Evolutionary conservation across 805 yeast genomes (phyloP).

Genomic region (Cyberlindnera euphorbiiphila): DNA sequence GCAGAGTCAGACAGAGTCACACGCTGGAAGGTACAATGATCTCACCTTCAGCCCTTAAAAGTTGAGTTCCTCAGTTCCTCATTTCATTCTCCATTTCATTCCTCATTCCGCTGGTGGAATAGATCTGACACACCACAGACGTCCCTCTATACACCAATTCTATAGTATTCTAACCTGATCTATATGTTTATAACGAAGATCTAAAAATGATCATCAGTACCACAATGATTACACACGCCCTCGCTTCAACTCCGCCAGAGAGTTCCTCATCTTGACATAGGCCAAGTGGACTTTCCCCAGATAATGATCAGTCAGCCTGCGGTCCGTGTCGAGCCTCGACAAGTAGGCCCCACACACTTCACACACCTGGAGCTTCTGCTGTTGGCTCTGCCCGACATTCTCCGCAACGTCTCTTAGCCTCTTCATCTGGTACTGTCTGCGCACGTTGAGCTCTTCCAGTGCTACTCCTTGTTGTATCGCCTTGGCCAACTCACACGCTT

Average conservation of each 20-base stretch:
- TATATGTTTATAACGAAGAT: too few species aligned
- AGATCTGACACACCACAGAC: too few species aligned
- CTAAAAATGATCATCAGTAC: too few species aligned
- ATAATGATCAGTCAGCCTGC: conserved; percentile 86
- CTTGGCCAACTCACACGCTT: conserved; percentile 46
- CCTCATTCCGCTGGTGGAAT: too few species aligned
- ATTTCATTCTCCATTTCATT: too few species aligned
- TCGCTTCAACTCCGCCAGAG: conserved; percentile 21
- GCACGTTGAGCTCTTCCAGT: conserved; percentile 41
- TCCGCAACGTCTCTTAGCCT: conserved; percentile 61
- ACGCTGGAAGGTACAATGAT: too few species aligned
- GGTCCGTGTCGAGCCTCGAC: conserved; percentile 80
- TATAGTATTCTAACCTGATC: too few species aligned
- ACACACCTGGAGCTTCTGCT: conserved; percentile 88
- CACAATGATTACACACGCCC: too few species aligned
- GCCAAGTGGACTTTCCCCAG: conserved; percentile 84
- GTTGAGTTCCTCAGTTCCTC: too few species aligned
- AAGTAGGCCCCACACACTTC: conserved; percentile 86
- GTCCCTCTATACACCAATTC: too few species aligned
- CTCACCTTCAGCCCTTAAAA: too few species aligned
- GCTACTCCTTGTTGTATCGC: conserved; percentile 47
- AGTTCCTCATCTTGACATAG: conserved; percentile 69
- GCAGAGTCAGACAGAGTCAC: too few species aligned
- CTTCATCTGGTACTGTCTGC: conserved; percentile 50
- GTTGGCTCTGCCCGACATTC: conserved; percentile 77